These are phyloP conservation scores for Heritiera littoralis DNA, from an alignment of 345 rosid genomes.

Conservation along the genomic window DNA sequence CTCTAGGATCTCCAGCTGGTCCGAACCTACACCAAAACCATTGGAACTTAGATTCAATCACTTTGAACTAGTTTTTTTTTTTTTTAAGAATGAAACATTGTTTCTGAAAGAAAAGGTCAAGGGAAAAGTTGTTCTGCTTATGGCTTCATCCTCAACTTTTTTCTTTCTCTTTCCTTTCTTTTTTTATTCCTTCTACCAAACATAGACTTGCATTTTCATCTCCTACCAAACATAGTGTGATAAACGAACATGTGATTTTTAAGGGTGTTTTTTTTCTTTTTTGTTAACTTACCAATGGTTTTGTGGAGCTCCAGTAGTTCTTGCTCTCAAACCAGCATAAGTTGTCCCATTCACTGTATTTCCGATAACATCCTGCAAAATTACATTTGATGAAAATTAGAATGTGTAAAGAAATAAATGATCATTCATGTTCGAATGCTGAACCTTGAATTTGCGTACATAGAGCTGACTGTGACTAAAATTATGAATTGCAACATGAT, in stretches of 20 bases:
- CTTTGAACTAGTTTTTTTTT: neutral
- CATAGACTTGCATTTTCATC: constrained; percentile 3
- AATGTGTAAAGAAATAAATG: neutral
- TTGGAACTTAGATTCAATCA: neutral
- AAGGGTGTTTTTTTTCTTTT: neutral
- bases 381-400: constrained; percentile 11
- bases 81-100: neutral
- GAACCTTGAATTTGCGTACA: neutral
- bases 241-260: neutral
- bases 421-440: neutral
- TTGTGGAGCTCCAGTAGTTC: constrained; percentile 99
- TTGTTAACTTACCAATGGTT: constrained; percentile 72
- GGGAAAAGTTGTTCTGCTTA: neutral
- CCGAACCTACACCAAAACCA: constrained; percentile 70
- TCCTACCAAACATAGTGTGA: neutral
- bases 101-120: neutral
- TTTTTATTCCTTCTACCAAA: neutral
- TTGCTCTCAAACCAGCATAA: constrained; percentile 90
- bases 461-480: neutral
- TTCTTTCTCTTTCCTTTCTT: no score
- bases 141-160: neutral
- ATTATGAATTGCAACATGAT: no score
- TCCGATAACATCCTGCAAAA: constrained; percentile 82
- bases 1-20: constrained; percentile 97
- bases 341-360: constrained; percentile 92